Evolutionary conservation across 2,329 filamentous ascomycete genomes (phyloP), one percentile per base, ranked within the genome.

Genomic region (Waltergamsia citrina): DNA sequence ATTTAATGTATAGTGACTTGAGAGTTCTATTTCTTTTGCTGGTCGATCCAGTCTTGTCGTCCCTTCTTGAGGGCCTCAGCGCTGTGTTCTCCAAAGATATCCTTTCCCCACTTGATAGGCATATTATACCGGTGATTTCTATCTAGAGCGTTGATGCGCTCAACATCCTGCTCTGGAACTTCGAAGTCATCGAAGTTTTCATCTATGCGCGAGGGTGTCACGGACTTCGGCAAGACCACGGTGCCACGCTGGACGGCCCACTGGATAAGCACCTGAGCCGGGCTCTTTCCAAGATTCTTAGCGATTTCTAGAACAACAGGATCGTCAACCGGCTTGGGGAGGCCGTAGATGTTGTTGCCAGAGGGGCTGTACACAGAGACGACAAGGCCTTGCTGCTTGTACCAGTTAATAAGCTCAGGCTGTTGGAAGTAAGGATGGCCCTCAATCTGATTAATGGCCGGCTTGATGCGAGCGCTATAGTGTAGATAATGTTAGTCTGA

Each of bases 391-490:
- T 79, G 69, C 41, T 64, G 52, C 34, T 68, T 55, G 56, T 69
- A 75, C 53, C 69, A 75, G 10, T 66, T 58, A 7, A 79, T 53
- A 19, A 84, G 56, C 14, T 69, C 61, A 3, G 59, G 57, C 48
- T 74, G 78, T 49, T 81, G 78, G 10, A 83, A 63, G 46, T 79
- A 80, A 2, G 78, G 76, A 51, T 83, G 77, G 33, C 74, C 75
- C 51, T 83, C 78, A 41, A 83, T 74, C 56, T 83, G 78, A 56
- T 82, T 82, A 43, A 71, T 69, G 2, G 74, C 73, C 2, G 78
- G 78, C 2, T 62, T 56, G 9, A 76, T n/a, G n/a, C n/a, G n/a
- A n/a, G n/a, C n/a, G n/a, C n/a, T n/a, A n/a, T n/a, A n/a, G n/a
- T n/a, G n/a, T n/a, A n/a, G n/a, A n/a, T n/a, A n/a, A n/a, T 17